Evolutionary conservation across 75 land plant genomes (phyloP), one percentile per base, ranked within the genome.

Genomic region (Sequoia sempervirens): DNA sequence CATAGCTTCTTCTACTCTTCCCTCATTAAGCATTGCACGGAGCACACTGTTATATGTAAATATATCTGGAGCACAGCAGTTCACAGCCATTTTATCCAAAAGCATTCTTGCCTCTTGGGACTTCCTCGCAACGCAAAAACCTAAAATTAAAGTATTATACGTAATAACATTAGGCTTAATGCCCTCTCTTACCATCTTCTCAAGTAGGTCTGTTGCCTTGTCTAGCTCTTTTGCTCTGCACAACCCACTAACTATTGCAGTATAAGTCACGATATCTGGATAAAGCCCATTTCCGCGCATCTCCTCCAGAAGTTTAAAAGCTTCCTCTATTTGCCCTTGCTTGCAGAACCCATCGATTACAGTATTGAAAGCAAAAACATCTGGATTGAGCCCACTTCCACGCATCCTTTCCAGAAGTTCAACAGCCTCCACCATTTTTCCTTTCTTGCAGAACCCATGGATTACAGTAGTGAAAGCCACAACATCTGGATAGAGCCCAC

Each of bases 21-120:
- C 93, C 54, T 84, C 89, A 41, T 86, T 88, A 61, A 88, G 88
- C 86, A 93, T 79, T 34, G 84, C 82, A 43, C 86, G 87, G 76
- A 93, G 91, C 37, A 93, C 50, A 66, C 92, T 88, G 38, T 89
- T 93, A 73, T 87, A 93, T 5, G 93, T 91, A 81, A 89, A 85
- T 34, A 87, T 84, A 80, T 91, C 88, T 3, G 94, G 94, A 17
- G 84, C 81, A 69, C 90, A 87, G 32, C 74, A 89, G 76, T 81
- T 83, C 26, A 56, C 32, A 75, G 88, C 73, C 95, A 93, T 93
- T 76, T 86, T 86, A 52, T 89, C 54, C 14, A 93, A 61, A 80
- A 93, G 81, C 45, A 76, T 84, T 72, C 85, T 82, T 1, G 95
- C 92, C 81, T 90, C 91, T 46, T 92, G 87, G 64, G 52, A 50